These are phyloP conservation scores for Dicorynia guianensis DNA, from an alignment of 306 rosid genomes.

Conservation along the genomic window DNA sequence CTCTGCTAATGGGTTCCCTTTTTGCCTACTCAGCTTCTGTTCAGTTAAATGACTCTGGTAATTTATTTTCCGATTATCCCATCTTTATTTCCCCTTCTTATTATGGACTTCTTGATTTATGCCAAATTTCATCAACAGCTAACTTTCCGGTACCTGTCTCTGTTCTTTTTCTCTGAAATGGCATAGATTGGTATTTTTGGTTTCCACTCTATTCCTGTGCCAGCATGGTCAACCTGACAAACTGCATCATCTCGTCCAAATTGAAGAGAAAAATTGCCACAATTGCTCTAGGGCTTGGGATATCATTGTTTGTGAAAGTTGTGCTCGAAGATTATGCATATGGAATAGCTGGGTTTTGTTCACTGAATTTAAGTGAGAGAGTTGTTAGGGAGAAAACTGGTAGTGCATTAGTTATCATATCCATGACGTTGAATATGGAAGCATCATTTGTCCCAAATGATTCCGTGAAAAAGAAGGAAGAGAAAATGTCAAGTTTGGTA, in stretches of 20 bases:
- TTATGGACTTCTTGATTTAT: neutral
- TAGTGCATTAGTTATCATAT: constrained; percentile 55
- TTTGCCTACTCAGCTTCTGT: constrained; percentile 76
- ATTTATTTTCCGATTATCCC: neutral
- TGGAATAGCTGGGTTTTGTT: constrained; percentile 51
- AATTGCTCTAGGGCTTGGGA: constrained; percentile 51
- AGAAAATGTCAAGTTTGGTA: constrained; percentile 30
- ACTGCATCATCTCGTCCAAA: constrained; percentile 44
- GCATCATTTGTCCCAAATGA: constrained; percentile 34
- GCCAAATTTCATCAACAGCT: neutral
- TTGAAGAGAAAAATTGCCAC: constrained; percentile 41
- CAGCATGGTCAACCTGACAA: constrained; percentile 60
- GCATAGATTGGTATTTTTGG: constrained; percentile 81
- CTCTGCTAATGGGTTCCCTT: constrained; percentile 63
- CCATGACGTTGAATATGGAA: constrained; percentile 54
- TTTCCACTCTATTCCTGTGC: constrained; percentile 63
- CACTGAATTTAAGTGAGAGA: constrained; percentile 62
- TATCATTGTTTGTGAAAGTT: constrained; percentile 51
- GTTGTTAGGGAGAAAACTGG: constrained; percentile 63
- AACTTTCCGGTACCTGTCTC: neutral
- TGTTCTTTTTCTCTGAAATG: neutral
- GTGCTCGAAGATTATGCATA: constrained; percentile 44
- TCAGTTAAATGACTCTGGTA: constrained; percentile 73
- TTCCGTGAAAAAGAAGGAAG: constrained; percentile 15
- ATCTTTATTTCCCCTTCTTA: neutral